Conservation (phyloP, 202 grass and related monocot species). For the Setaria viridis region DNA sequence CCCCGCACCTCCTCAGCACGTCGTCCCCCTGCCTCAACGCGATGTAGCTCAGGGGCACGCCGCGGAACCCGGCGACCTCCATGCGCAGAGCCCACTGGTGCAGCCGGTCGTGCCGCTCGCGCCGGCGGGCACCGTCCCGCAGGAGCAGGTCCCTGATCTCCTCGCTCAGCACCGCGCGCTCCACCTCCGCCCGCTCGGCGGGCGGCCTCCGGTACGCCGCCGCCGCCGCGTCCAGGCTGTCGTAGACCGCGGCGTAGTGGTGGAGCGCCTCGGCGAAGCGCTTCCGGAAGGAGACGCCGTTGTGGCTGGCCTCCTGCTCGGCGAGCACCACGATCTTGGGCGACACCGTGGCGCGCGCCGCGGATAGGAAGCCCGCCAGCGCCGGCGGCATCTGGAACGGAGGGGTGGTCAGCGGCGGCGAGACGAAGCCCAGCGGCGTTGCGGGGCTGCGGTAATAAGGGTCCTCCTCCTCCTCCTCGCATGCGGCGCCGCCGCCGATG, state of each 20-base stretch:
- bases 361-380: slow-evolving; percentile 35
- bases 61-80: slow-evolving; percentile 26
- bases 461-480: background rate
- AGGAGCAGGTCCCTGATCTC: slow-evolving; percentile 45
- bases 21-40: slow-evolving; percentile 5
- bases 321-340: slow-evolving; percentile 43
- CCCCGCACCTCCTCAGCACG: background rate
- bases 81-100: slow-evolving; percentile 42
- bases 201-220: background rate
- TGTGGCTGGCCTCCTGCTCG: slow-evolving; percentile 49
- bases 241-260: slow-evolving; percentile 47
- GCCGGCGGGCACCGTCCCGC: background rate
- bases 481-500: background rate
- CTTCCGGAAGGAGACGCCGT: slow-evolving; percentile 35
- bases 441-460: background rate
- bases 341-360: background rate
- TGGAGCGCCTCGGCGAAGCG: slow-evolving; percentile 41
- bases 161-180: slow-evolving; percentile 32
- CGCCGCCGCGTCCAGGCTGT: slow-evolving; percentile 24
- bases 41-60: slow-evolving; percentile 40
- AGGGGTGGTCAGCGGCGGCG: background rate
- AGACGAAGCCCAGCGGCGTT: background rate
- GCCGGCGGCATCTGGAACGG: background rate
- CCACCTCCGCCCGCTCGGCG: slow-evolving; percentile 13
- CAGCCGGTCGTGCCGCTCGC: slow-evolving; percentile 52